These are phyloP conservation scores for Trametes polyzona DNA, from an alignment of 1,284 basidiomycete species.

Conservation along the genomic window DNA sequence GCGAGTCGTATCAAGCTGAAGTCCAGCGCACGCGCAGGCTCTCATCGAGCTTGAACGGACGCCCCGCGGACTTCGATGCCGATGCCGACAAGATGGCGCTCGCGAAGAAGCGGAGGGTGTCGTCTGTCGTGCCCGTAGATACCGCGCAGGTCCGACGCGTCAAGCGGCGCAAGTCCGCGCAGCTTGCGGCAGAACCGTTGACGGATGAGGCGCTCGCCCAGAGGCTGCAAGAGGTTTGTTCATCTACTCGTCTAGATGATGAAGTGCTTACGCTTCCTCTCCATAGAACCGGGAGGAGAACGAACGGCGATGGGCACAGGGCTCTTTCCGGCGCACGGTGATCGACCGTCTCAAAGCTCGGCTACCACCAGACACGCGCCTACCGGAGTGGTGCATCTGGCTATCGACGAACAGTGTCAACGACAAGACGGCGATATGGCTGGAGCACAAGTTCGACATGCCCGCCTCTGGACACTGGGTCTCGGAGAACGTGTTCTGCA, in stretches of 20 bases:
- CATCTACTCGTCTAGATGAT: conserved; percentile 15
- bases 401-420: conserved; percentile 70
- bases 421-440: conserved; percentile 77
- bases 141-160: conserved; percentile 34
- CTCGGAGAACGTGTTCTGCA: conserved; percentile 60
- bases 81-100: not conserved
- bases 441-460: conserved; percentile 72
- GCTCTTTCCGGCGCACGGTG: conserved; percentile 62
- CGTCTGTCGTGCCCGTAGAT: conserved; percentile 23
- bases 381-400: conserved; percentile 61
- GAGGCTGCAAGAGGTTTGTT: conserved; percentile 66
- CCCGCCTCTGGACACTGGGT: conserved; percentile 64
- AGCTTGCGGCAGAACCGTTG: conserved; percentile 49
- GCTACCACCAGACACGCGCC: conserved; percentile 31
- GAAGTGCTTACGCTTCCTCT: not conserved
- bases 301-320: conserved; percentile 68
- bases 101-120: conserved; percentile 31
- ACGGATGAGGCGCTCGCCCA: conserved; percentile 67
- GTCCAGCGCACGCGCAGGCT: conserved; percentile 45
- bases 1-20: conserved; percentile 61
- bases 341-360: conserved; percentile 43
- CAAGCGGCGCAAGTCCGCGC: conserved; percentile 51
- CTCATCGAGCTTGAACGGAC: conserved; percentile 32
- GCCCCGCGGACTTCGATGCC: not conserved
- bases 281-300: conserved; percentile 69